Evolutionary conservation across 176 grass and related monocot genomes (phyloP), one percentile per base, ranked within the genome.

Genomic region (Ensete glaucum): DNA sequence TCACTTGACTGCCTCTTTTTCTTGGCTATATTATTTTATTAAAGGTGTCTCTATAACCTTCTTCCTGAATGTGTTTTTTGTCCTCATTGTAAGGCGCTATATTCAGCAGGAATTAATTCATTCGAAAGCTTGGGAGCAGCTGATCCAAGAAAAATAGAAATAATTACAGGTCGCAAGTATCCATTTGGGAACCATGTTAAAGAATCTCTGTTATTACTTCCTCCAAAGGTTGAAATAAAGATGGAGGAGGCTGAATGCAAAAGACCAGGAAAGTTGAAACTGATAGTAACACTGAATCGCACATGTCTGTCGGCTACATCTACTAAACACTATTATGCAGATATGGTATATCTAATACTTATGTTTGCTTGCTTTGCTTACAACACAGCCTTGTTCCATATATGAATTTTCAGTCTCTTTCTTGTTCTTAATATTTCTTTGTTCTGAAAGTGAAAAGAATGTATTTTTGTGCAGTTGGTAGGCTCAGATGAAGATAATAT

Each of bases 81-180:
- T 85, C 54, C 52, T 43, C 3, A 77, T 71, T 83, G 26, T 70
- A 72, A 93, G 89, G 93, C 93, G 72, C 74, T 96, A 57, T 81
- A 86, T 56, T 85, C 77, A 81, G 82, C 80, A 76, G 85, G 93
- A 80, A 88, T 96, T 86, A 57, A 64, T 81, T 84, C 85, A 78
- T 96, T 96, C 52, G 83, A 90, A 69, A 87, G 74, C 63, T 80
- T 93, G 68, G 84, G 72, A 83, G 62, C 76, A 86, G 90, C 84
- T 83, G 90, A 97, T 86, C 85, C 94, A 69, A 93, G 94, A 87
- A 97, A 93, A 85, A 86, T 97, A 80, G 94, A 93, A 85, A 78
- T 58, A 64, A 66, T 82, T 78, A 97, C 93, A 55, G 90, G 90
- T 54, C 87, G 88, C 49, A 89, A 93, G 62, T 97, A 85, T 85